Conservation (phyloP, 139 green algal species). For the Gonium pectorale region DNA sequence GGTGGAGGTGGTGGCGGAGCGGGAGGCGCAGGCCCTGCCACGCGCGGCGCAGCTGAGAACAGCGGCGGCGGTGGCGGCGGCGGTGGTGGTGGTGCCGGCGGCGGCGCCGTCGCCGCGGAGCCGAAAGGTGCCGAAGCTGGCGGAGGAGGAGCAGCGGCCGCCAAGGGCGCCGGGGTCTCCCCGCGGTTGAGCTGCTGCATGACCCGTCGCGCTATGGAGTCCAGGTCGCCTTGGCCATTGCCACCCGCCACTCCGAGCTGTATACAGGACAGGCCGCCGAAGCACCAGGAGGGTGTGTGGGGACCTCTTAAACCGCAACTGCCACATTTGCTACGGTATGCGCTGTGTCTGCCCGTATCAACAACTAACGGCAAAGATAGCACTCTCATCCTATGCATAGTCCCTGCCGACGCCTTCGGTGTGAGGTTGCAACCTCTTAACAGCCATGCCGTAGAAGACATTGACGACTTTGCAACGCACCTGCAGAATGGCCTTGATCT, state of each 20-base stretch:
- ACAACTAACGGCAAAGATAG: no score
- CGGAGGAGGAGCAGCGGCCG: neutral
- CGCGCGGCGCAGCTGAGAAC: neutral
- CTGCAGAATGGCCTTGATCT: constrained; percentile 81
- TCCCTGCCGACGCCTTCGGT: no score
- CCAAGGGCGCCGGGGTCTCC: neutral
- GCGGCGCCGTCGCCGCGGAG: neutral
- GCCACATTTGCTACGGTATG: no score
- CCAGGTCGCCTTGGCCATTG: constrained; percentile 66
- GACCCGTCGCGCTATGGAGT: constrained; percentile 73
- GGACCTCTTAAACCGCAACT: no score
- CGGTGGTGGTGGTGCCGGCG: constrained; percentile 20
- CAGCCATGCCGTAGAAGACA: no score
- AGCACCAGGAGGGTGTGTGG: no score
- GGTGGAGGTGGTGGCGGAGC: constrained; percentile 7
- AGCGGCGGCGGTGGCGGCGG: constrained; percentile 25
- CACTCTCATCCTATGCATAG: no score
- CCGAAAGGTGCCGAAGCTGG: no score
- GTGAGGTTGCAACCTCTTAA: no score
- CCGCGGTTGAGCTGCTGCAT: constrained; percentile 74
- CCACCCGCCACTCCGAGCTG: constrained; percentile 57
- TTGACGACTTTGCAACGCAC: no score
- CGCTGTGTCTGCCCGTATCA: no score
- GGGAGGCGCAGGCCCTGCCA: neutral
- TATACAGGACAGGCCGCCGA: no score